Base-by-base conservation (phyloP, 23 red algal species). In the Chondrus crispus region DNA sequence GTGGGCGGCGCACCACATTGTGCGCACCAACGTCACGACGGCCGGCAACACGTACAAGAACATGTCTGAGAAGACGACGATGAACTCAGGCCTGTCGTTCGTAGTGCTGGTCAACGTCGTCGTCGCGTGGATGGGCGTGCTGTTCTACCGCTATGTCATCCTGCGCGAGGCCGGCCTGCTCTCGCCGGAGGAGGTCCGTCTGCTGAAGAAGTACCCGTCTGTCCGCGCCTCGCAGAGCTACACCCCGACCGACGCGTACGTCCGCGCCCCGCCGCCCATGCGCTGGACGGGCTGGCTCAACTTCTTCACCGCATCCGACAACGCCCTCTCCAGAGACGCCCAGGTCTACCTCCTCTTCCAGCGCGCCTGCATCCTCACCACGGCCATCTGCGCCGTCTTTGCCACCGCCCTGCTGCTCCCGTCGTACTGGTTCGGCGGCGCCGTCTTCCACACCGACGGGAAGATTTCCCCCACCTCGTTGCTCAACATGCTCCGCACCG, bases 301-400 rank as follows among this genome's bases (percentile, higher is more conserved):
- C 37, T 98, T 94, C 26, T 82, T 89, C 40, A 91, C 76, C 24
- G 45, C 83, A 28, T 53, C 74, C 0, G 91, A 93, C 33, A 55
- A 90, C 33, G 49, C 45, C 4, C 76, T 97, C 32, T 85, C 88
- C 14, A 43, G 80, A 13, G 96, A 98, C 78, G 96, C 91, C 53
- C 82, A 92, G 63, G 92, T 98, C 16, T 98, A 98, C 74, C 89
- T 98, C 29, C 42, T 94, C 7, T 98, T 98, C 70, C 96, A 98
- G 48, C 80, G 91, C 39, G 86, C 93, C 18, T 98, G 96, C 26
- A 87, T 98, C 16, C 69, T 62, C 3, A 80, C 89, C 54, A 64
- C 83, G 8, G 42, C 81, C 9, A 78, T 91, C 18, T 92, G 78
- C 38, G 96, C 91, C 38, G 47, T 42, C 29, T 55, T 85, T 29